phyloP scores from a whole-genome alignment of 495 filamentous ascomycete genomes.

The Usnea hakonensis region DNA sequence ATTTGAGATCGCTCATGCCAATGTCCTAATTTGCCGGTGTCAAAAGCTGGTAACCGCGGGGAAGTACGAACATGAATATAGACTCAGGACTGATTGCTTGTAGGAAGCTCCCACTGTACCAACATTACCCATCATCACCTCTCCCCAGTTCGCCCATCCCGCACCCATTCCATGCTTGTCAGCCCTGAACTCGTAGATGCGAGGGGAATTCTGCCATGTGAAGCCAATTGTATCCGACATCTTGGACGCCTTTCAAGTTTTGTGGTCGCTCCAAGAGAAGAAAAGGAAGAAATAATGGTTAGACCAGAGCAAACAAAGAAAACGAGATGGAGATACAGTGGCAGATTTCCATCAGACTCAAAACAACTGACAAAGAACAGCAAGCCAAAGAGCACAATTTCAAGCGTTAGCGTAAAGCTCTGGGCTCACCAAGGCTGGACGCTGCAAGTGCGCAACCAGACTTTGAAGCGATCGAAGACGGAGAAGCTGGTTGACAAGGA shows the following conservation, averaged over 20 bases:
- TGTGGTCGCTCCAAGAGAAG: constrained; percentile 36
- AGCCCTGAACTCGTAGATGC: constrained; percentile 45
- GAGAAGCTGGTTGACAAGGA: constrained; percentile 24
- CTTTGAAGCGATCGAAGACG: constrained; percentile 39
- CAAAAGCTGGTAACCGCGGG: no score
- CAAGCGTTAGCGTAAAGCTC: constrained; percentile 42
- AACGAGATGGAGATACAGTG: constrained; percentile 24
- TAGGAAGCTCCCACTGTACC: constrained; percentile 6
- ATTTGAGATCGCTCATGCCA: no score
- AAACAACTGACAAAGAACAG: no score
- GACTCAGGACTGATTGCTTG: no score
- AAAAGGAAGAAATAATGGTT: constrained; percentile 40
- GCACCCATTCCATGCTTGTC: constrained; percentile 47
- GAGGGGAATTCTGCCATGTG: constrained; percentile 50
- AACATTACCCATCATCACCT: constrained; percentile 1
- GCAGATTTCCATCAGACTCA: constrained; percentile 14
- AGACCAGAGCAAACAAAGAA: constrained; percentile 37
- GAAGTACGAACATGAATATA: no score
- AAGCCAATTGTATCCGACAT: constrained; percentile 32
- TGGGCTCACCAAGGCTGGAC: constrained; percentile 50
- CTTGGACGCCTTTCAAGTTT: constrained; percentile 27
- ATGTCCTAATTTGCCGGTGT: no score
- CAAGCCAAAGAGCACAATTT: constrained; percentile 35
- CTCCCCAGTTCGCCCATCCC: constrained; percentile 3
- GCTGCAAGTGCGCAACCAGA: constrained; percentile 41